These are phyloP conservation scores for Grosmannia serpens DNA, from an alignment of 2,329 filamentous ascomycete species.

Conservation along the genomic window DNA sequence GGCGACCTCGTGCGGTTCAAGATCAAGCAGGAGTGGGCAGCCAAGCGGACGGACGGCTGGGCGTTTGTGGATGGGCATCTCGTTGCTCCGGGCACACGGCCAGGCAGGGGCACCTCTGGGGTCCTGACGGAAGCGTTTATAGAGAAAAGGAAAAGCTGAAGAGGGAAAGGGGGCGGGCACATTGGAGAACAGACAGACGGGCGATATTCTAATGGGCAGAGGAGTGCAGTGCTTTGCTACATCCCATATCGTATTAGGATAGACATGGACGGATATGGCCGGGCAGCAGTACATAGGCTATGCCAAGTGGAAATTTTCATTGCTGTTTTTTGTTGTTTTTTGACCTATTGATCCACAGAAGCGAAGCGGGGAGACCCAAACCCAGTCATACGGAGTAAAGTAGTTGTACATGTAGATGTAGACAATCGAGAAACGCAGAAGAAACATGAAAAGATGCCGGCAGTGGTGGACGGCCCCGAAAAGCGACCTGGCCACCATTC, in stretches of 20 bases:
- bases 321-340: neutral
- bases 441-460: neutral
- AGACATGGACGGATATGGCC: neutral
- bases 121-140: conserved; percentile 25
- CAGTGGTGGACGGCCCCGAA: no score
- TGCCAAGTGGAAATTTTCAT: neutral
- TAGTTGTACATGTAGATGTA: conserved; percentile 1
- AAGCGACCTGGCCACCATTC: neutral
- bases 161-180: neutral
- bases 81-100: conserved; percentile 21
- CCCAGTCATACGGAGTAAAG: neutral
- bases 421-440: neutral
- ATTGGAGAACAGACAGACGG: neutral
- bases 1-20: conserved; percentile 72
- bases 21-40: conserved; percentile 58
- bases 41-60: conserved; percentile 59
- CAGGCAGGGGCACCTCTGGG: conserved; percentile 9
- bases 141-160: neutral
- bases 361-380: conserved; percentile 6
- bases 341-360: neutral
- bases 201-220: neutral
- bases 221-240: neutral
- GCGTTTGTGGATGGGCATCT: conserved; percentile 38
- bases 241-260: neutral
- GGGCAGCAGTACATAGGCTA: neutral